Conservation (phyloP, 176 grass and related monocot genomes). For the Carex pumila region DNA sequence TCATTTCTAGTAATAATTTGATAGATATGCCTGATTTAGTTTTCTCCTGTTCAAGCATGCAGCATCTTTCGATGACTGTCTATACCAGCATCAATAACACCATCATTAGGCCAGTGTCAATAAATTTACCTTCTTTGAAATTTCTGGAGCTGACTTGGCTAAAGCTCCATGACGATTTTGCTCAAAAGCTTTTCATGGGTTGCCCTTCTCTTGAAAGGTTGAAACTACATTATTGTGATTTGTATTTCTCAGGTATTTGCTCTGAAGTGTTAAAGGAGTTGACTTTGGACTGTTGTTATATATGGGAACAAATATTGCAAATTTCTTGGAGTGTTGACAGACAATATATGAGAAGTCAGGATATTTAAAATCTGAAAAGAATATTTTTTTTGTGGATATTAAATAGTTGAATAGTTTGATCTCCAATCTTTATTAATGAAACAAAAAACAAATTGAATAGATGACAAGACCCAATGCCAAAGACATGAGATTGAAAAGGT, state of each 20-base stretch:
- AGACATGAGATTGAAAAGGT: no score
- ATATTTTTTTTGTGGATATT: no score
- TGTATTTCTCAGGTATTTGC: not conserved
- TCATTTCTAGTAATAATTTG: no score
- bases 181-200: not conserved
- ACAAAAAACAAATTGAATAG: no score
- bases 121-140: not conserved
- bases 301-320: not conserved
- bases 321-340: no score
- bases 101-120: not conserved
- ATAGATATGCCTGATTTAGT: not conserved
- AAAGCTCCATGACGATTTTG: not conserved
- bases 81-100: no score
- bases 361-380: no score
- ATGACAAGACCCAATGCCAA: no score
- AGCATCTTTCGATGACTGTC: not conserved
- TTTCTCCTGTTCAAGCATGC: not conserved
- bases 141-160: rapidly evolving
- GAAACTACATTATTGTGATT: rapidly evolving
- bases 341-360: no score
- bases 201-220: not conserved
- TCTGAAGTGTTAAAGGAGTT: not conserved
- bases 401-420: no score
- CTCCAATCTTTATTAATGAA: no score
- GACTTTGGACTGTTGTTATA: not conserved